A percentile compares a stretch with the other conserved stretches of the same genome.
Evolutionary conservation across 164 flowering plant genomes (phyloP).

Genomic region (Sedum album): DNA sequence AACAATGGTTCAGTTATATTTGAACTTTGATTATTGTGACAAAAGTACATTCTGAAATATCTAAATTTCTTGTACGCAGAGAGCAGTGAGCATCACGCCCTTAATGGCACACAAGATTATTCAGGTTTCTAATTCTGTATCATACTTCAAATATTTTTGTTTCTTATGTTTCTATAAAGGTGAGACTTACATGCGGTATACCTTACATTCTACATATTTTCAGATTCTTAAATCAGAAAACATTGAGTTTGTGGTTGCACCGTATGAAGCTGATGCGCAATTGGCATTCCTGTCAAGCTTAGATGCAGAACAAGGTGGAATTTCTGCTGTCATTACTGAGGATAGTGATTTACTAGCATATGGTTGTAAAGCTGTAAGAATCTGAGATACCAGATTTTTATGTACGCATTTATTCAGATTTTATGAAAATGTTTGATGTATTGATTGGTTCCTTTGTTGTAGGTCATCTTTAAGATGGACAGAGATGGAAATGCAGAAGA

Average conservation of each 20-base stretch:
- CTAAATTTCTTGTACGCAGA: conserved; percentile 25
- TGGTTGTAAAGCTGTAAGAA: conserved; percentile 71
- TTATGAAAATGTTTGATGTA: neutral
- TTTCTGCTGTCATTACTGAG: conserved; percentile 74
- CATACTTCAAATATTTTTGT: neutral
- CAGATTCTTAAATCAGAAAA: conserved; percentile 57
- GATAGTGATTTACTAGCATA: conserved; percentile 79
- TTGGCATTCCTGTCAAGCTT: conserved; percentile 60
- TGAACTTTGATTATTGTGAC: neutral
- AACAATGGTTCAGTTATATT: too few relatives aligned
- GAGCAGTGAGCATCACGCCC: conserved; percentile 67
- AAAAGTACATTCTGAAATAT: neutral
- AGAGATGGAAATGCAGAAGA: conserved; percentile 73
- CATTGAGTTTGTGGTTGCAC: conserved; percentile 76
- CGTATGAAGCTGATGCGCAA: conserved; percentile 95
- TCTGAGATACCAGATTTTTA: neutral
- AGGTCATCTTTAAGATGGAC: conserved; percentile 81
- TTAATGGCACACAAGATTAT: conserved; percentile 61
- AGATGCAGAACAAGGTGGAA: conserved; percentile 49
- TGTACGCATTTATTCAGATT: neutral
- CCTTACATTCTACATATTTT: too few relatives aligned
- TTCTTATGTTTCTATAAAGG: neutral
- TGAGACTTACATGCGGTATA: too few relatives aligned
- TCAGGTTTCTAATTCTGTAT: conserved; percentile 28
- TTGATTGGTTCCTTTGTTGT: conserved; percentile 14